These are phyloP conservation scores for Chytriomyces sp. DNA, from an alignment of 192 early-diverging fungal genomes.

Conservation along the genomic window DNA sequence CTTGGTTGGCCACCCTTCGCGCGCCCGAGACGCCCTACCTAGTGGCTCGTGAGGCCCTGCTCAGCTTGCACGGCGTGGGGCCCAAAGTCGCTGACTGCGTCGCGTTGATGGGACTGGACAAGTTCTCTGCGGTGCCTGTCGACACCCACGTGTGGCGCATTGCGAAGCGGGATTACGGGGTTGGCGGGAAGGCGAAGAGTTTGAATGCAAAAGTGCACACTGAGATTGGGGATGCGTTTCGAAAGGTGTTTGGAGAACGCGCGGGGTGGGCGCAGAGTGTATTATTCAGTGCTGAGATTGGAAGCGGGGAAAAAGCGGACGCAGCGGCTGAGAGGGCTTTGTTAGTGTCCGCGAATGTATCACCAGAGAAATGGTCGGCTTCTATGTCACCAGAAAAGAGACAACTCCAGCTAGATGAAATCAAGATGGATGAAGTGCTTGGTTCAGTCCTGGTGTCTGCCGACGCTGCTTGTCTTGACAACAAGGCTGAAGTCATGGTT, in stretches of 20 bases:
- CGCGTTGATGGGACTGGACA: constrained; percentile 89
- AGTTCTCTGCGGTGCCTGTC: constrained; percentile 67
- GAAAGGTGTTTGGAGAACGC: constrained; percentile 72
- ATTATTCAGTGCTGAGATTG: constrained; percentile 28
- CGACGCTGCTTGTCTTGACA: neutral
- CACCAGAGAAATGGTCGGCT: neutral
- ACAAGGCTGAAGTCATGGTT: neutral
- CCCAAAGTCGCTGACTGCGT: constrained; percentile 99
- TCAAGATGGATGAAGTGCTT: neutral
- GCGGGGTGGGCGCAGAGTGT: constrained; percentile 31
- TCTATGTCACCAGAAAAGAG: neutral
- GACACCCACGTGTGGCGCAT: constrained; percentile 99
- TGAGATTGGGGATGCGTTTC: constrained; percentile 70
- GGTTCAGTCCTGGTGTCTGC: neutral
- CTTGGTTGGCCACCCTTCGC: constrained; percentile 71
- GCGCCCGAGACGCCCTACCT: constrained; percentile 51
- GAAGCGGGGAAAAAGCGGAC: neutral
- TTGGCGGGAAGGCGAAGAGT: constrained; percentile 59
- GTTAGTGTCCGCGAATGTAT: neutral
- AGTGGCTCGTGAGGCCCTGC: constrained; percentile 60
- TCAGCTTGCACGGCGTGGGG: constrained; percentile 80
- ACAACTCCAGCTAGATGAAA: neutral
- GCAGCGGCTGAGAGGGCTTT: neutral
- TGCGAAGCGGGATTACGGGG: constrained; percentile 76
- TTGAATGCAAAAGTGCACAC: constrained; percentile 71